Evolutionary conservation across 2,329 filamentous ascomycete species (phyloP), one percentile per base, ranked within the genome.

Genomic region (Diaporthe sp.): DNA sequence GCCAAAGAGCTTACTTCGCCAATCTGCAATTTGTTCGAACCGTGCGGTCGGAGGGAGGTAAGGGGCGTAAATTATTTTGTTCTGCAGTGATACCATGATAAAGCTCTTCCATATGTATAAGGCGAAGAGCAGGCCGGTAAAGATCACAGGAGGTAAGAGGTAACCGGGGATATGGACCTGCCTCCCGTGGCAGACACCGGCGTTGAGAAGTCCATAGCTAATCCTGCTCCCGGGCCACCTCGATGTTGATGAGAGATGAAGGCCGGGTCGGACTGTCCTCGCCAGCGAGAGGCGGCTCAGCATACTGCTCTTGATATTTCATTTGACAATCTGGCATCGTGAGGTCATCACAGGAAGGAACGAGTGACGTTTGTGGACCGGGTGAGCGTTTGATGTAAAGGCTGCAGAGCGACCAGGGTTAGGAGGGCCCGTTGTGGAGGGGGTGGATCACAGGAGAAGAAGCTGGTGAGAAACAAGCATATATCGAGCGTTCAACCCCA

Each of bases 31-130:
- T 74, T 85, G 91, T 84, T 95, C 92, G 34, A 88, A 87, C 22
- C 93, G 88, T 0, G 94, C 88, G 80, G 93, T 93, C 3, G 94
- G 94, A 25, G 94, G 93, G 69, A 95, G 84, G 61, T 92, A 93
- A 0, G 94, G 93, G 86, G 95, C 95, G 83, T 95, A 96, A 75
- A 96, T 93, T 81, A 96, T 94, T 81, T 93, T 93, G 80, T 96
- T 94, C 83, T 96, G 94, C 81, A 95, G 94, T 6, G 94, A 79
- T 39, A 96, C 87, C 85, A 95, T 91, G 91, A 95, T 94, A 72
- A 91, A 83, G 80, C 93, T 95, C 81, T 92, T 92, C 87, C 89
- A 91, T 2, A 84, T 85, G 88, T 89, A 96, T 19, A 96, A 85
- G 4, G 88, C 88, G 25, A 94, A 79, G 5, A 94, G 86, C 49